Base-by-base conservation (phyloP, 306 rosid species). In the Bauhinia variegata region DNA sequence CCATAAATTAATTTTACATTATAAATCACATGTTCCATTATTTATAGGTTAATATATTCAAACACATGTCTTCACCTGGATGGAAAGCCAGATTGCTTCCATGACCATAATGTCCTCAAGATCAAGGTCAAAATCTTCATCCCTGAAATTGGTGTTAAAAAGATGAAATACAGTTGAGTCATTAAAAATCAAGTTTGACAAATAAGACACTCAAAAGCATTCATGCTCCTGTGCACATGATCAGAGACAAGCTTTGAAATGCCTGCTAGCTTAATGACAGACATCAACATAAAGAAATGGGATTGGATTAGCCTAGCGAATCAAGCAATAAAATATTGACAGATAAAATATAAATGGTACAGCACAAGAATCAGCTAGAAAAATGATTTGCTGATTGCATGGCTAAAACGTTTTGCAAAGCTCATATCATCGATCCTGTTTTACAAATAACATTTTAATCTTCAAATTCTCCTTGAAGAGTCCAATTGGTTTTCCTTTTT, bases 81-180 rank as follows among this genome's bases (percentile, higher is more conserved):
- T 88, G 15, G 99, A 95, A 69, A 86, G 97, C 99, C 99, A 95
- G 59, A 90, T 88, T 80, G 99, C 99, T 87, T 95, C 99, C 86
- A 90, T 95, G 83, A 95, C 88, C 99, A 95, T 95, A 78, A 95
- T 83, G 79, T 90, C 99, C 81, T 95, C 99, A 42, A 95, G 95
- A 82, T 95, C 99, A 14, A 86, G 72, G 44, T 93, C 99, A 74
- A 95, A 85, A 62, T 88, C 97, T 64, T 88, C 95, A 57, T 90
- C 97, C 84, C 99, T 95, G 82, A 72, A 66, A 76, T 70, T 32
- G 42, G 42, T 23, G 53, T 53, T 78, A 11, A 17, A 54, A 38
- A 49, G n/a, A 50, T 5, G 18, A 38, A 33, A 60, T 8, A 17
- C 2, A n/a, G n/a, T n/a, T n/a, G n/a, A n/a, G n/a, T n/a, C n/a